phyloP scores from a whole-genome alignment of 371 early-diverging fungal genomes.

The Gilbertella persicaria region DNA sequence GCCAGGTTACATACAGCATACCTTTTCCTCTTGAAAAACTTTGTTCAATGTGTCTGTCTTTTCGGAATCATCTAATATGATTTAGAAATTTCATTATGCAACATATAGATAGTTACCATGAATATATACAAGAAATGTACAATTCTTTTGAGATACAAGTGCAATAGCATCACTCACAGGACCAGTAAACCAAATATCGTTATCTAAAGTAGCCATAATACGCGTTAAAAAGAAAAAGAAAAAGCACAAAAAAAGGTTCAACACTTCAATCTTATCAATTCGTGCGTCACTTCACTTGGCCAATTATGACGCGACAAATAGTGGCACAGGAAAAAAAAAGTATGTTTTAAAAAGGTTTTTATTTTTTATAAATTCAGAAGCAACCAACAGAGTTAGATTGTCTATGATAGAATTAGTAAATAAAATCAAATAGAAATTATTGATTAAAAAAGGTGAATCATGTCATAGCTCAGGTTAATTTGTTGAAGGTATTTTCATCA shows the following conservation, averaged over 20 bases:
- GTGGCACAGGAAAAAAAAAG: too few species aligned
- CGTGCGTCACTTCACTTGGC: too few species aligned
- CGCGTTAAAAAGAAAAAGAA: background rate
- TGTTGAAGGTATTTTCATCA: slow-evolving; percentile 37
- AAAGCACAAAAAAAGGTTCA: background rate
- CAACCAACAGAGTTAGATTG: too few species aligned
- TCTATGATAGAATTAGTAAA: background rate
- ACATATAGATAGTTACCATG: slow-evolving; percentile 21
- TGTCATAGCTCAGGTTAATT: slow-evolving; percentile 14
- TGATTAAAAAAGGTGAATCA: background rate
- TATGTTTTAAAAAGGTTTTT: too few species aligned
- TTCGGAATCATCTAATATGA: slow-evolving; percentile 23
- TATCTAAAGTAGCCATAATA: background rate
- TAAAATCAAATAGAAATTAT: background rate
- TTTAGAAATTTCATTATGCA: background rate
- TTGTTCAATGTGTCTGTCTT: slow-evolving; percentile 13
- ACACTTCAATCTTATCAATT: too few species aligned
- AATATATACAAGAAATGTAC: slow-evolving; percentile 26
- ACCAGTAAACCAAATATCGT: slow-evolving; percentile 24
- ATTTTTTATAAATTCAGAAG: too few species aligned
- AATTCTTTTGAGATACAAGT: slow-evolving; percentile 17
- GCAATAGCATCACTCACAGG: slow-evolving; percentile 24
- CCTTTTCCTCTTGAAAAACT: slow-evolving; percentile 13
- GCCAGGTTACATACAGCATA: too few species aligned
- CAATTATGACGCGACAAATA: too few species aligned